Percentiles rank a stretch among this genome's conserved stretches.
These are phyloP conservation scores for Didymella arachidicola DNA, from an alignment of 2,329 filamentous ascomycete species.

Conservation along the genomic window DNA sequence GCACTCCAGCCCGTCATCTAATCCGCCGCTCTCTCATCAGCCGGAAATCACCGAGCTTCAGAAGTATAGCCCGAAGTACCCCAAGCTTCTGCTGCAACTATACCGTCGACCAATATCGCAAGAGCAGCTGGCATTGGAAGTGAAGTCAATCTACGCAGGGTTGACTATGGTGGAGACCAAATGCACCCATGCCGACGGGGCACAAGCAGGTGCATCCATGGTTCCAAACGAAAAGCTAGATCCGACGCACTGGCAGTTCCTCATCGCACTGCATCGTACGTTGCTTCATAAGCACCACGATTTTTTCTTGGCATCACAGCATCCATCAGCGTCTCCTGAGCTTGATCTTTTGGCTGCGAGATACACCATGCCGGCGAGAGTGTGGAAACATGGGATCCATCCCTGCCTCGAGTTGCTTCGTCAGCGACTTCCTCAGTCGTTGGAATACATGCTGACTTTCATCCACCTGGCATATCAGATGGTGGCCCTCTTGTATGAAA, in stretches of 20 bases:
- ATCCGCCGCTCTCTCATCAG: too few relatives aligned
- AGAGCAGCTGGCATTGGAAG: constrained; percentile 80
- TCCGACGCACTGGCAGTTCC: constrained; percentile 79
- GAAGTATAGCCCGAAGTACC: constrained; percentile 43
- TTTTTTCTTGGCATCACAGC: constrained; percentile 81
- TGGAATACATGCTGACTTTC: constrained; percentile 91
- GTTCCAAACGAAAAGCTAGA: constrained; percentile 57
- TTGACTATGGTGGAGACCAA: constrained; percentile 87
- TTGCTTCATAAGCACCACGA: constrained; percentile 73
- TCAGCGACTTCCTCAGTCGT: constrained; percentile 75
- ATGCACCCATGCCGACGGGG: constrained; percentile 81
- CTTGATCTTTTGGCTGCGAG: constrained; percentile 75
- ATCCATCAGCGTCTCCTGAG: constrained; percentile 74
- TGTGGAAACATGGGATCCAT: constrained; percentile 95
- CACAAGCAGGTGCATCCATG: constrained; percentile 63
- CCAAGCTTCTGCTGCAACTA: constrained; percentile 62
- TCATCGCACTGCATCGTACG: constrained; percentile 83
- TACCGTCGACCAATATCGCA: constrained; percentile 75
- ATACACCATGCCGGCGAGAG: constrained; percentile 88
- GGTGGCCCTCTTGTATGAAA: constrained; percentile 87
- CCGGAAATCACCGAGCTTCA: constrained; percentile 47
- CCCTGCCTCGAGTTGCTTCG: constrained; percentile 74
- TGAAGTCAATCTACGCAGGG: constrained; percentile 83
- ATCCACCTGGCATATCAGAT: constrained; percentile 92
- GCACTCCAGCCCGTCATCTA: too few relatives aligned